Percentiles rank a stretch among this genome's conserved stretches.
Conservation (phyloP, 2,329 filamentous ascomycete species). For the Ophiostoma ulmi region DNA sequence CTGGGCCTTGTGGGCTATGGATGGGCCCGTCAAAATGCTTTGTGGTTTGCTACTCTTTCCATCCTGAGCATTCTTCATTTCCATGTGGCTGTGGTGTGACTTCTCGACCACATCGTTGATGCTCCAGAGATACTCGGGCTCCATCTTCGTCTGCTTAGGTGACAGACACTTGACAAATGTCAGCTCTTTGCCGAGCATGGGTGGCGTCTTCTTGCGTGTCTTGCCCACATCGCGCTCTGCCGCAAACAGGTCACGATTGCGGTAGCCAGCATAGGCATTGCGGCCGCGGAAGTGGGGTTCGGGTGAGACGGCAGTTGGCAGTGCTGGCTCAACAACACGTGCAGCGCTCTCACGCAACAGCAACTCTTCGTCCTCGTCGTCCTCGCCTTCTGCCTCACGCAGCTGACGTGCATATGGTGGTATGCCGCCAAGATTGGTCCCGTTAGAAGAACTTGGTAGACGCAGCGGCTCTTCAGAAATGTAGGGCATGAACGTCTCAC, state of each 20-base stretch:
- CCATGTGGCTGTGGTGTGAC: slow-evolving; percentile 38
- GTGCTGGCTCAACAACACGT: not conserved
- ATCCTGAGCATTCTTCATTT: not conserved
- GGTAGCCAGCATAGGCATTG: slow-evolving; percentile 42
- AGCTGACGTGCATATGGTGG: slow-evolving; percentile 25
- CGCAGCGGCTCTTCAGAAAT: slow-evolving; percentile 32
- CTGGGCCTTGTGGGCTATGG: not conserved
- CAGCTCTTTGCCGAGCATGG: slow-evolving; percentile 82
- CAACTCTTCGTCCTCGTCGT: slow-evolving; percentile 28
- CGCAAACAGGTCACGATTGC: slow-evolving; percentile 47
- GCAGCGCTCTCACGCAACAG: slow-evolving; percentile 19
- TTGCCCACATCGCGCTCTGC: slow-evolving; percentile 41
- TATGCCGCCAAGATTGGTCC: not conserved
- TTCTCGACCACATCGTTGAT: slow-evolving; percentile 44
- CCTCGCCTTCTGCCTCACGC: slow-evolving; percentile 26
- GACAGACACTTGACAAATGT: slow-evolving; percentile 76
- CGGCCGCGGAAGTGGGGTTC: slow-evolving; percentile 40
- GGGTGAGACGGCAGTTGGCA: slow-evolving; percentile 29
- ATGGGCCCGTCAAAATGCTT: not conserved
- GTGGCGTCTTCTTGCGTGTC: slow-evolving; percentile 58
- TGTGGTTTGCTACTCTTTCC: not conserved
- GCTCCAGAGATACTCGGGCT: slow-evolving; percentile 63
- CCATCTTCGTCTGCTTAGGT: slow-evolving; percentile 77
- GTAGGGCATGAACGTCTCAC: slow-evolving; percentile 34
- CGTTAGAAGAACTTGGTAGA: not conserved